These are phyloP conservation scores for Colletotrichum endophyticum DNA, from an alignment of 2,329 filamentous ascomycete species.

Conservation along the genomic window DNA sequence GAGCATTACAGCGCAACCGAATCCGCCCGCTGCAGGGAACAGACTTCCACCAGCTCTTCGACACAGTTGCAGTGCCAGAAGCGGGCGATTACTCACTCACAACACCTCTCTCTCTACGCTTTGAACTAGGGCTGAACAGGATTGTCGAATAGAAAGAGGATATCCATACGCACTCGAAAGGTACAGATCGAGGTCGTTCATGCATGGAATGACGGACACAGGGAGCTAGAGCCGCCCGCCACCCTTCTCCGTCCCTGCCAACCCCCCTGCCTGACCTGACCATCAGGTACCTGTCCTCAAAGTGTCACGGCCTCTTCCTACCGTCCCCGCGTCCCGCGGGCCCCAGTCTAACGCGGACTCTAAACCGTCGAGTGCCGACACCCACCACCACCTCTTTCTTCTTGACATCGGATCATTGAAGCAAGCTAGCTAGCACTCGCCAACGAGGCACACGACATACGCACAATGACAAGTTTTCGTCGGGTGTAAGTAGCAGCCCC, in stretches of 20 bases:
- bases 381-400: background rate
- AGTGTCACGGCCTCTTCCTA: background rate
- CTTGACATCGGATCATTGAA: background rate
- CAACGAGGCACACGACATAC: background rate
- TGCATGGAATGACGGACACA: background rate
- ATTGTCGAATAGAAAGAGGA: background rate
- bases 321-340: background rate
- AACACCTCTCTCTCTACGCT: background rate
- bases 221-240: background rate
- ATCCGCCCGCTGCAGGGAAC: background rate
- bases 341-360: background rate
- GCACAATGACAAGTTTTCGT: slow-evolving; percentile 13
- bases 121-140: background rate
- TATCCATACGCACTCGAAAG: background rate
- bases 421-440: background rate
- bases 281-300: background rate
- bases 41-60: background rate
- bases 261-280: background rate
- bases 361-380: background rate
- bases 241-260: background rate
- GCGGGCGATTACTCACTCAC: background rate
- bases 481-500: slow-evolving; percentile 10
- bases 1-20: background rate
- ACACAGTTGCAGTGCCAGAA: background rate
- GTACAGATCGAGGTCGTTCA: background rate